These are phyloP conservation scores for Pinus taeda DNA, from an alignment of 75 land plant species.

Conservation along the genomic window DNA sequence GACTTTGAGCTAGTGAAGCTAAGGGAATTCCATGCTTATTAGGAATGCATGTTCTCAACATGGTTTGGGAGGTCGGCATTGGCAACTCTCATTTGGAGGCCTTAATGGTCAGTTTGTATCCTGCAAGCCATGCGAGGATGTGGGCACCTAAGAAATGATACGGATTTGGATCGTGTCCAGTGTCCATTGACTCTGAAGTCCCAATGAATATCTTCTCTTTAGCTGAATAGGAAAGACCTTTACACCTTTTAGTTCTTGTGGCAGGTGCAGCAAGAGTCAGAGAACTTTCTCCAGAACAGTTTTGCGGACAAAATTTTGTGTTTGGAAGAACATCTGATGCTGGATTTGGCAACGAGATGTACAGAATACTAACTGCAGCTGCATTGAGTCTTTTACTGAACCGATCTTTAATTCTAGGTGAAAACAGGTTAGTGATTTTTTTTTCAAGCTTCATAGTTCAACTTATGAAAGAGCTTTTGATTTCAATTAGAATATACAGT, in stretches of 20 bases:
- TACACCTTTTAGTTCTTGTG: conserved; percentile 8
- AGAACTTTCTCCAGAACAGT: conserved; percentile 59
- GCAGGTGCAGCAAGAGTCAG: conserved; percentile 72
- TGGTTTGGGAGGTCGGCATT: too few species aligned
- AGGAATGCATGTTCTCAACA: too few species aligned
- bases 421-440: conserved; percentile 65
- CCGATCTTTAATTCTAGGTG: conserved; percentile 89
- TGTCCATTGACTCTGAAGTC: too few species aligned
- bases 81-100: background rate
- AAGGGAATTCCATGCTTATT: too few species aligned
- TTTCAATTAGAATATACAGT: background rate
- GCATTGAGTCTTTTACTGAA: conserved; percentile 82
- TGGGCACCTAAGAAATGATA: background rate
- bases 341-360: conserved; percentile 95
- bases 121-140: too few species aligned
- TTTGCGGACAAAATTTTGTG: conserved; percentile 84
- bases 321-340: conserved; percentile 79
- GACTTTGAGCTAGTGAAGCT: too few species aligned
- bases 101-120: too few species aligned
- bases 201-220: background rate
- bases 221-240: background rate
- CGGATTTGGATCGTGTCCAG: background rate
- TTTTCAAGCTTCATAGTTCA: conserved; percentile 24
- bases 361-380: conserved; percentile 82
- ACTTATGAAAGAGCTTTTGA: background rate